Conservation (phyloP, 495 filamentous ascomycete genomes). For the Penicillium malachiteum region DNA sequence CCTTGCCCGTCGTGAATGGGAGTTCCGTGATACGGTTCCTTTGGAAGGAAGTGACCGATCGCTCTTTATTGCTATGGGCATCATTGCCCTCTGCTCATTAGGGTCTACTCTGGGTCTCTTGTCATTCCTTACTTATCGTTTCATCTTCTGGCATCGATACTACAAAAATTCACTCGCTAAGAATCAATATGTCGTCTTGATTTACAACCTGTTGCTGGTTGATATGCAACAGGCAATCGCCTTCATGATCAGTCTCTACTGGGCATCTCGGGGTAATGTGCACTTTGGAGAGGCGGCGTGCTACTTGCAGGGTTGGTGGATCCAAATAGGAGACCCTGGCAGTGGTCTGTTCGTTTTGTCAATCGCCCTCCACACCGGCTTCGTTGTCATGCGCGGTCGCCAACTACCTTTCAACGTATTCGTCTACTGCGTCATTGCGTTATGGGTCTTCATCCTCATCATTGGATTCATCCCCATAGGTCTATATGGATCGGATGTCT, state of each 20-base stretch:
- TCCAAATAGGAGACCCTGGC: slow-evolving; percentile 65
- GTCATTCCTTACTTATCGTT: slow-evolving; percentile 55
- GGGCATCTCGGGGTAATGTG: slow-evolving; percentile 53
- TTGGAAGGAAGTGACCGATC: slow-evolving; percentile 23
- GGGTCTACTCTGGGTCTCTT: slow-evolving; percentile 51
- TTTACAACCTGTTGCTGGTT: slow-evolving; percentile 70
- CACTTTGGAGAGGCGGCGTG: slow-evolving; percentile 57
- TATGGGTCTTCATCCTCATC: slow-evolving; percentile 60
- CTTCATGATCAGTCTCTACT: slow-evolving; percentile 63
- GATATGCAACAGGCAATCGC: slow-evolving; percentile 70
- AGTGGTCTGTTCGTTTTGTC: slow-evolving; percentile 67
- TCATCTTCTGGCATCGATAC: slow-evolving; percentile 54
- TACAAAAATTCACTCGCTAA: slow-evolving; percentile 40
- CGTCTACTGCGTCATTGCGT: slow-evolving; percentile 41
- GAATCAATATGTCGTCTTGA: slow-evolving; percentile 73
- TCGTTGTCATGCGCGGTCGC: slow-evolving; percentile 57
- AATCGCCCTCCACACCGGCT: slow-evolving; percentile 66
- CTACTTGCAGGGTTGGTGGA: slow-evolving; percentile 68
- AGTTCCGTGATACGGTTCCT: slow-evolving; percentile 18
- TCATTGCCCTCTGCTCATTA: slow-evolving; percentile 57
- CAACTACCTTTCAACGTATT: slow-evolving; percentile 53
- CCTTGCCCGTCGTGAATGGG: slow-evolving; percentile 20
- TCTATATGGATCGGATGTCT: slow-evolving; percentile 52
- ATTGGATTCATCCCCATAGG: slow-evolving; percentile 55
- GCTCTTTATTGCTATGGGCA: slow-evolving; percentile 56